These are phyloP conservation scores for Papiliotrema nemorosa DNA, from an alignment of 1,284 basidiomycete species.

Conservation along the genomic window DNA sequence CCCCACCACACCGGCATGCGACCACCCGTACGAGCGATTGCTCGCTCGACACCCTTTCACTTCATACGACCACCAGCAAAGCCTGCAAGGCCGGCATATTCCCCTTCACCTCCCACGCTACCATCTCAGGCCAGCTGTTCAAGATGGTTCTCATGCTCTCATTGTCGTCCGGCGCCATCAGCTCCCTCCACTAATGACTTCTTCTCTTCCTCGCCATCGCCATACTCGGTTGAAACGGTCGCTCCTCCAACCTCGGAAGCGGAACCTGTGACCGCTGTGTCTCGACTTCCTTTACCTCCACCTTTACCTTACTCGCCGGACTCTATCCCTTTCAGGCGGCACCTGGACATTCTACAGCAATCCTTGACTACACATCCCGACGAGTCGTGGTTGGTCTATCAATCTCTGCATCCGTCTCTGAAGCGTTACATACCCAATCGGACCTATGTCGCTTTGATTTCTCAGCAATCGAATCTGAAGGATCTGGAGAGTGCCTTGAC, in stretches of 20 bases:
- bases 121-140: constrained; percentile 36
- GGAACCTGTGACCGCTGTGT: constrained; percentile 3
- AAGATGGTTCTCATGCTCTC: constrained; percentile 39
- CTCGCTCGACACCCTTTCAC: constrained; percentile 2
- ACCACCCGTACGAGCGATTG: not conserved
- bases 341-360: constrained; percentile 34
- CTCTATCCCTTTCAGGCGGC: constrained; percentile 39
- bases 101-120: not conserved
- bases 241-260: too few species aligned
- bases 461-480: constrained; percentile 21
- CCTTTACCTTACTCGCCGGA: constrained; percentile 41
- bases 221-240: not conserved
- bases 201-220: constrained; percentile 7
- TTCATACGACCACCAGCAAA: constrained; percentile 1
- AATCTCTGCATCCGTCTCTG: constrained; percentile 29
- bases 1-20: not conserved
- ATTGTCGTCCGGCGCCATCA: constrained; percentile 11
- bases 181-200: not conserved
- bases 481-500: constrained; percentile 6
- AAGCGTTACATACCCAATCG: constrained; percentile 36
- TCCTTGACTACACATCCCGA: constrained; percentile 19
- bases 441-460: constrained; percentile 26
- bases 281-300: constrained; percentile 34
- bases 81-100: not conserved
- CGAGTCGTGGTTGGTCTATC: constrained; percentile 35